Percentiles rank a stretch among this genome's conserved stretches.
Evolutionary conservation across 108 stramenopile species (phyloP).

Genomic region (Fragilaria crotonensis): DNA sequence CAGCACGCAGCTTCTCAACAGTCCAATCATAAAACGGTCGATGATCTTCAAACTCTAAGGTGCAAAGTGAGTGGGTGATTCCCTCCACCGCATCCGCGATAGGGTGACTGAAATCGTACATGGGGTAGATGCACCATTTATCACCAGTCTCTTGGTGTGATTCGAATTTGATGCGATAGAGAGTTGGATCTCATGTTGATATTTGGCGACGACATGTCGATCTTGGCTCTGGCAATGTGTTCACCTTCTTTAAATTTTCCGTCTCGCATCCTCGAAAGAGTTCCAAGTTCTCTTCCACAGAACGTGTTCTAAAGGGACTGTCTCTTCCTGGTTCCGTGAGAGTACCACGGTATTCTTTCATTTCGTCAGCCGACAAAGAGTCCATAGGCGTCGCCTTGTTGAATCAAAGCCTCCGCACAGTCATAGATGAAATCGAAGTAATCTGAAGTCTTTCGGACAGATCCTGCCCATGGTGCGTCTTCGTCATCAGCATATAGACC

Average conservation of each 20-base stretch:
- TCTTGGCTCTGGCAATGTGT: constrained; percentile 83
- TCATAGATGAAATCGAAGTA: constrained; percentile 83
- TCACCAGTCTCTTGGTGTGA: constrained; percentile 85
- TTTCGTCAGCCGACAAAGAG: constrained; percentile 72
- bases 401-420: constrained; percentile 68
- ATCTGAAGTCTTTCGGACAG: constrained; percentile 69
- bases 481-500: constrained; percentile 29
- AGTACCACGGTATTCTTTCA: constrained; percentile 85
- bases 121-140: constrained; percentile 89
- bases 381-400: constrained; percentile 80
- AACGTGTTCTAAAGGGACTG: constrained; percentile 67
- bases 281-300: constrained; percentile 63
- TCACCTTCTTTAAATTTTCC: constrained; percentile 65
- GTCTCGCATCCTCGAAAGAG: constrained; percentile 70
- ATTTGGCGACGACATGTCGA: constrained; percentile 88
- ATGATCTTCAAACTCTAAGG: constrained; percentile 92
- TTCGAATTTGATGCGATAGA: constrained; percentile 89
- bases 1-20: constrained; percentile 62
- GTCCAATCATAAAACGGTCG: constrained; percentile 91
- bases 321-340: constrained; percentile 76
- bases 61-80: constrained; percentile 88
- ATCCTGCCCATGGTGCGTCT: constrained; percentile 60
- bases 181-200: constrained; percentile 88
- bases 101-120: constrained; percentile 94
- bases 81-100: constrained; percentile 85